phyloP scores from a whole-genome alignment of 208 protist genomes.

The Acanthamoeba sp. region DNA sequence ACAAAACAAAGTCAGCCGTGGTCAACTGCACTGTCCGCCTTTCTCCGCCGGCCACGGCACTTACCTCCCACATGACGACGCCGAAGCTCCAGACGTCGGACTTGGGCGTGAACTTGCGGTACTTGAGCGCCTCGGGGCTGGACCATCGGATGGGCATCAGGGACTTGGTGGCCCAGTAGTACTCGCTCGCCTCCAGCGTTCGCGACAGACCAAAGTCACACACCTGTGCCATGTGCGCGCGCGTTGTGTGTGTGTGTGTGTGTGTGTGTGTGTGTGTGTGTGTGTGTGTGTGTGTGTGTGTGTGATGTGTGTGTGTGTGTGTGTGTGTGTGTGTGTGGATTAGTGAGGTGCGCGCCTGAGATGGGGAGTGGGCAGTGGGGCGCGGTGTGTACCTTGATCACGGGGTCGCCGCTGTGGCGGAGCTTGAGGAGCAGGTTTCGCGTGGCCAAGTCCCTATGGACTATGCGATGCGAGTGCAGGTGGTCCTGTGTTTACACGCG shows the following conservation, averaged over 20 bases:
- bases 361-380: too few species aligned
- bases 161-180: conserved; percentile 39
- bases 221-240: neutral
- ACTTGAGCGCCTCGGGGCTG: conserved; percentile 33
- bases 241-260: too few species aligned
- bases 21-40: too few species aligned
- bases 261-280: too few species aligned
- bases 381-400: conserved; percentile 12
- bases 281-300: too few species aligned
- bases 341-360: too few species aligned
- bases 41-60: too few species aligned
- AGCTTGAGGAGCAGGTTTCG: conserved; percentile 60
- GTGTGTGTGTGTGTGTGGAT: too few species aligned
- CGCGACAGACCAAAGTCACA: conserved; percentile 73
- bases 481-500: conserved; percentile 4
- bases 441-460: conserved; percentile 60
- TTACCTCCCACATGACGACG: conserved; percentile 69
- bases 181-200: neutral
- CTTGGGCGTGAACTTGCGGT: conserved; percentile 44
- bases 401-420: neutral
- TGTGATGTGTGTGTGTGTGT: too few species aligned
- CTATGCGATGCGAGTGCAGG: conserved; percentile 29
- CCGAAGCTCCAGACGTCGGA: conserved; percentile 57
- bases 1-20: neutral
- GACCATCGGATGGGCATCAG: conserved; percentile 42